Base-by-base conservation (phyloP, 306 rosid genomes). In the Aeschynomene evenia region DNA sequence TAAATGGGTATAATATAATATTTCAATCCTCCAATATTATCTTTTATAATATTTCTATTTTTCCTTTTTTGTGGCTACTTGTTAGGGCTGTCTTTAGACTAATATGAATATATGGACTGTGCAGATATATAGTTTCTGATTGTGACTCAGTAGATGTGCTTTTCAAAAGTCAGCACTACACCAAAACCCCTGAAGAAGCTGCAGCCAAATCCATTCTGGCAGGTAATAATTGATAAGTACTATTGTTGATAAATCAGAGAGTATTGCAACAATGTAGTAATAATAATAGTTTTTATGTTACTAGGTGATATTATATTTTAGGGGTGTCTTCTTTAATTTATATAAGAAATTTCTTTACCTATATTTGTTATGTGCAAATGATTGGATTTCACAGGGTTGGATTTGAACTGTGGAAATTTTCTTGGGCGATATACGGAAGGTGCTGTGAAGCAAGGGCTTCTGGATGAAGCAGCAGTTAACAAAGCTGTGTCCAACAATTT, bases 121-220 rank as follows among this genome's bases (percentile, higher is more conserved):
- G 86, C 83, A 94, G 98, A 71, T 94, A 94, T 48, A 91, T 94
- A 24, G 97, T 88, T 72, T 82, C 99, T 9, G 99, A 94, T 40
- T 94, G 99, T 81, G 99, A 91, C 81, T 94, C 99, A 12, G 84
- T 94, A 12, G 88, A 91, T 6, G 97, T 91, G 60, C 84, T 87
- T 68, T 88, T 16, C 82, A 82, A 87, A 5, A 9, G 20, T 36
- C 99, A 94, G 72, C 97, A 87, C 77, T 91, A 87, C 71, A 88
- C 97, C 53, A 94, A 88, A 60, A 81, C 95, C 56, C 99, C 99
- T 7, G 99, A 94, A 81, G 99, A 94, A 80, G 97, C 99, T 66
- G 99, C 94, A 71, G 99, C 99, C 28, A 83, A 46, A 77, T 65
- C 95, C 70, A 83, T 94, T 58, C 49, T 79, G 21, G 97, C 98